These are phyloP conservation scores for Blastomyces silverae DNA, from an alignment of 2,329 filamentous ascomycete genomes.

Conservation along the genomic window DNA sequence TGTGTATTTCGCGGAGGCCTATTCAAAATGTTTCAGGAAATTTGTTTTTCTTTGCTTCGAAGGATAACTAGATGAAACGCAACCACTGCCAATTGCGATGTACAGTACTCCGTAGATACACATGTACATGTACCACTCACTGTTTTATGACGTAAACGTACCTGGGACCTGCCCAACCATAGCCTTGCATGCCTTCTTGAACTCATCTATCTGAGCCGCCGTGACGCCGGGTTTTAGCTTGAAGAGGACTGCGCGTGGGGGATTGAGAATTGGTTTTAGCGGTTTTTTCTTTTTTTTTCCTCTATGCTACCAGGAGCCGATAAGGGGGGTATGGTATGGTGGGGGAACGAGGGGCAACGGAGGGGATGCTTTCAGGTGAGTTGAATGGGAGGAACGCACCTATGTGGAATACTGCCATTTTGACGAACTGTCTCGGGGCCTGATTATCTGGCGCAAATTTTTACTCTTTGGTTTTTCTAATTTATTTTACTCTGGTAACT, in stretches of 20 bases:
- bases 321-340: background rate
- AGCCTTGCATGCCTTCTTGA: slow-evolving; percentile 27
- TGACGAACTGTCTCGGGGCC: background rate
- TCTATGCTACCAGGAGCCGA: too few species aligned
- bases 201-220: slow-evolving; percentile 30
- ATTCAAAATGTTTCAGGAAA: background rate
- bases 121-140: too few species aligned
- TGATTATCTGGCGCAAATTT: background rate
- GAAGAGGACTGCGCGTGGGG: slow-evolving; percentile 35
- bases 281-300: background rate
- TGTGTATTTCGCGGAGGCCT: slow-evolving; percentile 34
- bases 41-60: background rate
- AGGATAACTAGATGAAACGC: background rate
- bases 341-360: too few species aligned
- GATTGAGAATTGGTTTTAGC: background rate
- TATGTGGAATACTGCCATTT: slow-evolving; percentile 40
- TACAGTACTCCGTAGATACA: too few species aligned
- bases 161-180: slow-evolving; percentile 43
- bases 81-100: too few species aligned
- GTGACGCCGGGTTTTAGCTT: slow-evolving; percentile 38
- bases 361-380: too few species aligned
- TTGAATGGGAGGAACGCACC: slow-evolving; percentile 26
- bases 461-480: too few species aligned
- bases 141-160: slow-evolving; percentile 14
- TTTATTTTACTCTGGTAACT: too few species aligned